Evolutionary conservation across 2,329 filamentous ascomycete genomes (phyloP), one percentile per base, ranked within the genome.

Genomic region (Phoma sp.): DNA sequence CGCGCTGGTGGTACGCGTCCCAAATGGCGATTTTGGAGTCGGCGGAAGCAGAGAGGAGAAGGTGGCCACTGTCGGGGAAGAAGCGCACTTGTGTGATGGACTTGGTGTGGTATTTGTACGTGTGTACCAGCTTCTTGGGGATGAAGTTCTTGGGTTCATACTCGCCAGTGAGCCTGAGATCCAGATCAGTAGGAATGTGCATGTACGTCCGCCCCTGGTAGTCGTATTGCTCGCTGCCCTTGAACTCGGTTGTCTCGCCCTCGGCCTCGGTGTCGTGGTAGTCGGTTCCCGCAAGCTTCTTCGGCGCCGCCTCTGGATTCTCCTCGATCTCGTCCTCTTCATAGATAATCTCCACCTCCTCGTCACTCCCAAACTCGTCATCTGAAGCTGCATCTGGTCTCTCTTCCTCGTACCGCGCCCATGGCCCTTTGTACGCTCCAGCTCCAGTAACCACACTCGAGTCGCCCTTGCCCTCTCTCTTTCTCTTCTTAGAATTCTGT

Each of bases 141-240:
- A 96, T 91, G 72, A 86, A 99, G 75, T 96, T 98, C 71, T 93
- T 93, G 70, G 85, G 76, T 69, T 88, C 92, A 39, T 82, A 75
- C 57, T 96, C 91, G 77, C 95, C 96, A 60, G 83, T 84, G 65
- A 99, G 80, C 49, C 70, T 72, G 57, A 76, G 70, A 33, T 72
- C 71, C 30, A 76, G 59, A 41, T 76, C 73, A 52, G 91, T 92
- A 3, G 95, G 95, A 40, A 98, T 83, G 76, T 99, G 95, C 93
- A 99, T 97, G 74, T 96, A 99, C 30, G 93, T 96, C 61, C 95
- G 83, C 42, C 95, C 95, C 73, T 96, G 90, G 78, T 99, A 99
- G 74, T 99, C 95, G 79, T 87, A 89, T 76, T 95, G 81, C 70
- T 90, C 82, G 36, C 83, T 83, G 58, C 93, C 95, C 69, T 96